phyloP scores from a whole-genome alignment of 441 rosid genomes.

The Capsella rubella region DNA sequence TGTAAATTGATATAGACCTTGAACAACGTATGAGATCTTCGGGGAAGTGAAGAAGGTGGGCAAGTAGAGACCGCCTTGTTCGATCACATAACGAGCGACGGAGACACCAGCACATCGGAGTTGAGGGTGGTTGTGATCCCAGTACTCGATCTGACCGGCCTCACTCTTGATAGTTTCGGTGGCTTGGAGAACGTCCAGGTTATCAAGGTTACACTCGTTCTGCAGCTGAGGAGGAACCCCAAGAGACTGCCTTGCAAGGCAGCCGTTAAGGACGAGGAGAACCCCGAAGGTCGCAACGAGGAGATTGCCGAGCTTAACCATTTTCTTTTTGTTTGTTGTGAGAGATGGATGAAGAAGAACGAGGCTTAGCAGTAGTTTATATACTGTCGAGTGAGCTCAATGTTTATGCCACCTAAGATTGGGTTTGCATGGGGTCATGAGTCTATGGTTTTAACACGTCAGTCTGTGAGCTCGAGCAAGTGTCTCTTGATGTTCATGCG shows the following conservation, averaged over 20 bases:
- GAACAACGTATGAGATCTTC: constrained; percentile 49
- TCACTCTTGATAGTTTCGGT: constrained; percentile 48
- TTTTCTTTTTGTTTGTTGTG: constrained; percentile 18
- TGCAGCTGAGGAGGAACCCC: constrained; percentile 47
- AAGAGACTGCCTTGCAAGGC: constrained; percentile 45
- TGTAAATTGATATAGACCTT: constrained; percentile 46
- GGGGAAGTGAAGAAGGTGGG: constrained; percentile 54
- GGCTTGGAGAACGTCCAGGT: constrained; percentile 58
- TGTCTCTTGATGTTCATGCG: constrained; percentile 25
- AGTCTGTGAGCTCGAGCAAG: constrained; percentile 35
- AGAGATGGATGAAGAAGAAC: constrained; percentile 24
- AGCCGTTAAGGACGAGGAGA: constrained; percentile 55
- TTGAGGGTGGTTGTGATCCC: constrained; percentile 49
- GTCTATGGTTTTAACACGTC: constrained; percentile 39
- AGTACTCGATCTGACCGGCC: constrained; percentile 50
- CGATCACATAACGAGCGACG: constrained; percentile 46
- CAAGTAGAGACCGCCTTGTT: constrained; percentile 53
- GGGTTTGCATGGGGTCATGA: constrained; percentile 38
- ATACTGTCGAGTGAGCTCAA: constrained; percentile 30
- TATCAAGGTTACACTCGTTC: constrained; percentile 61
- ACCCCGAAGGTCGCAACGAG: constrained; percentile 47
- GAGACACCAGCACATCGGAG: constrained; percentile 53
- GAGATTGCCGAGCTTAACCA: constrained; percentile 37
- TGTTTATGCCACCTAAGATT: constrained; percentile 33
- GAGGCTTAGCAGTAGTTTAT: constrained; percentile 19